Evolutionary conservation across 106 monocot species (phyloP).

Genomic region (Dioscorea dumetorum): DNA sequence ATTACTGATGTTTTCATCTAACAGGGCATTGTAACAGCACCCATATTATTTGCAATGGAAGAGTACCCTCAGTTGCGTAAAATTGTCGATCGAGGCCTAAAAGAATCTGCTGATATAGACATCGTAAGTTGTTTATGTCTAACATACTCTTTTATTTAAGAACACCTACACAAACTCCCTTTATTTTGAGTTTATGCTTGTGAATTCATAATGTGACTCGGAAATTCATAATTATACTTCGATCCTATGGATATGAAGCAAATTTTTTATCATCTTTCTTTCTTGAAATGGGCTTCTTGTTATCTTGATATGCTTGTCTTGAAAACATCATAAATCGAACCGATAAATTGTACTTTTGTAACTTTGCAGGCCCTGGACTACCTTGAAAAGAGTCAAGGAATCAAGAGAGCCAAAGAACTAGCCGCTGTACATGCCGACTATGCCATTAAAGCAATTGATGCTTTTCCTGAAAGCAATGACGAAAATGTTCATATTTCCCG

Average conservation of each 20-base stretch:
- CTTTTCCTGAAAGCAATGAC: constrained; percentile 49
- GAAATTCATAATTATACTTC: no score
- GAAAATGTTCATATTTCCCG: constrained; percentile 41
- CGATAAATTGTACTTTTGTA: background rate
- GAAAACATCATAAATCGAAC: no score
- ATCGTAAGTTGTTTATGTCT: constrained; percentile 32
- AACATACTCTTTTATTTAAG: background rate
- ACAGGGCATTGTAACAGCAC: constrained; percentile 62
- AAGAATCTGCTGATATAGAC: constrained; percentile 42
- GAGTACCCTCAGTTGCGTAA: constrained; percentile 54
- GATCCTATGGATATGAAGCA: no score
- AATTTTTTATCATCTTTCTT: no score
- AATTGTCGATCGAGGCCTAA: constrained; percentile 48
- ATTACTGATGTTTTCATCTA: constrained; percentile 1
- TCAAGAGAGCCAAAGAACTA: constrained; percentile 47
- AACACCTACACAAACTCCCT: background rate
- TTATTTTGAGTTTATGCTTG: no score
- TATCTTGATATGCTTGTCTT: no score
- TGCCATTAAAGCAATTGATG: constrained; percentile 44
- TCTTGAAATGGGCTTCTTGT: no score
- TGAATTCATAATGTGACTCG: no score
- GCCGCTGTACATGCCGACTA: constrained; percentile 48
- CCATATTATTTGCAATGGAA: constrained; percentile 56
- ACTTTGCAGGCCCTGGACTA: constrained; percentile 56
- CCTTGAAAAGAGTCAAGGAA: constrained; percentile 64